Conservation (phyloP, 257 asterid species). For the Lycium barbarum region DNA sequence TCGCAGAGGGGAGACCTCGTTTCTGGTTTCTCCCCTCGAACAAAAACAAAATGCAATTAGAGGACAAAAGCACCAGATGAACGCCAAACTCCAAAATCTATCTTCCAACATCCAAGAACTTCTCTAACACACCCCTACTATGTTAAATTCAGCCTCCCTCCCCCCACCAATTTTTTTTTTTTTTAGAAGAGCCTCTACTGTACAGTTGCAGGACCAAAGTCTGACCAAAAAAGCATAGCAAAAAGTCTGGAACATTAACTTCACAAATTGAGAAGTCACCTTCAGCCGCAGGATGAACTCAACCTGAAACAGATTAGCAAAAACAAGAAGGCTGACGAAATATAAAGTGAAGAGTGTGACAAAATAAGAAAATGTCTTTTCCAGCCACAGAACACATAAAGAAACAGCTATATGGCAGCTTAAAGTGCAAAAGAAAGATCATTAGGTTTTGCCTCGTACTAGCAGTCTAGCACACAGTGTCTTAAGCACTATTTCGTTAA, state of each 20-base stretch:
- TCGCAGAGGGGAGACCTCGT: background rate
- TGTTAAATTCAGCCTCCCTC: background rate
- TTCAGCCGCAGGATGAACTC: background rate
- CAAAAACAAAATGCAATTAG: background rate
- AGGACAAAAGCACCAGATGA: conserved; percentile 2
- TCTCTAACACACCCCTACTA: background rate
- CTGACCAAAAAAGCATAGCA: conserved; percentile 24
- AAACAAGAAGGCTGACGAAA: background rate
- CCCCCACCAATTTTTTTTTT: background rate
- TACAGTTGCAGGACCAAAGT: conserved; percentile 41
- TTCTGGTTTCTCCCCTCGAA: background rate
- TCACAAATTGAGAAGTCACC: background rate
- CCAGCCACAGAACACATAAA: background rate
- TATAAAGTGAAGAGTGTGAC: background rate
- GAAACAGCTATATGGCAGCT: background rate
- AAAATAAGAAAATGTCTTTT: background rate
- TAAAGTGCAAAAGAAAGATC: background rate
- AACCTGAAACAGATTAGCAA: background rate
- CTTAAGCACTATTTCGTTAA: background rate
- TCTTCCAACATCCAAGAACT: background rate
- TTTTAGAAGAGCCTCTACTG: conserved; percentile 12
- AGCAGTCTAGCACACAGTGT: background rate
- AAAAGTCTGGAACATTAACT: background rate
- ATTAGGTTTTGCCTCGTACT: background rate
- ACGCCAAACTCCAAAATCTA: background rate